A percentile compares a stretch with the other conserved stretches of the same genome.
Conservation (phyloP, 805 yeast species). For the Kazachstania kunashirensis region DNA sequence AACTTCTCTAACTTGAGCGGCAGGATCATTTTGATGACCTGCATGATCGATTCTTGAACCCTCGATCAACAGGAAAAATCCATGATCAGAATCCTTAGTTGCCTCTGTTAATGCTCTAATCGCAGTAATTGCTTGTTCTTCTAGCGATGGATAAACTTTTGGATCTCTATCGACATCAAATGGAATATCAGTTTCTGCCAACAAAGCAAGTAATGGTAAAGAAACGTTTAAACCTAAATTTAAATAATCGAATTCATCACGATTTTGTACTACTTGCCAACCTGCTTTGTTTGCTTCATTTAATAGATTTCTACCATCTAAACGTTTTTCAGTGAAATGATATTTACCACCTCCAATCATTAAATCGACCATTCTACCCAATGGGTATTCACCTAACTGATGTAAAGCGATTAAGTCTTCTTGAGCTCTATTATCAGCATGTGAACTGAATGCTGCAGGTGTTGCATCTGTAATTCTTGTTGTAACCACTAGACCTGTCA, state of each 20-base stretch:
- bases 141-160: constrained; percentile 58
- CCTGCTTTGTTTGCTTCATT: constrained; percentile 50
- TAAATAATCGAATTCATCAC: constrained; percentile 48
- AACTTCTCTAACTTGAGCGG: constrained; percentile 87
- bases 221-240: constrained; percentile 51
- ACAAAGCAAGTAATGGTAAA: constrained; percentile 67
- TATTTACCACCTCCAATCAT: constrained; percentile 90
- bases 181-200: constrained; percentile 73
- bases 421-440: constrained; percentile 63
- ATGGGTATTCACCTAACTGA: constrained; percentile 70
- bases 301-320: constrained; percentile 60
- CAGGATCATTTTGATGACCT: constrained; percentile 89
- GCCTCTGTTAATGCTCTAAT: constrained; percentile 57
- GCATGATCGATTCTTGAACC: constrained; percentile 95
- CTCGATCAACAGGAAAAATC: constrained; percentile 79
- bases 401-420: constrained; percentile 84
- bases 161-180: constrained; percentile 70
- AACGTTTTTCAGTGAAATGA: constrained; percentile 61
- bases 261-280: constrained; percentile 59
- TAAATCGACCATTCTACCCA: constrained; percentile 73
- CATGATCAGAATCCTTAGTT: constrained; percentile 62
- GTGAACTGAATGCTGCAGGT: constrained; percentile 83
- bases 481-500: constrained; percentile 86
- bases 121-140: constrained; percentile 71
- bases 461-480: constrained; percentile 92